Base-by-base conservation (phyloP, 352 stramenopile species). In the Phytophthora pini region DNA sequence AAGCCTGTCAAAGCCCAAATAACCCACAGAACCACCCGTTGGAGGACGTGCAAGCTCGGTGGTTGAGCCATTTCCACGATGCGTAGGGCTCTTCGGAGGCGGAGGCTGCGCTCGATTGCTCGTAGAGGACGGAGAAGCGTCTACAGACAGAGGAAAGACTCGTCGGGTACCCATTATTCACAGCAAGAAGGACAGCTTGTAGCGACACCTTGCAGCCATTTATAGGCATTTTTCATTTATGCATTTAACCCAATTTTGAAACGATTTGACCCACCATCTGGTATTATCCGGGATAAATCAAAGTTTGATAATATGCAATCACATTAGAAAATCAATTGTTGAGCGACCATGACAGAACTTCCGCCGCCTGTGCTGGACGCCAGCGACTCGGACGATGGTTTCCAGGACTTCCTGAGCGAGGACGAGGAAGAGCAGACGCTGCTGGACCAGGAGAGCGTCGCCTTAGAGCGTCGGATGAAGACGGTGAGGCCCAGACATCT, bases 351-450 rank as follows among this genome's bases (percentile, higher is more conserved):
- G 38, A 22, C 38, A n/a, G 13, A 22, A 8, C 8, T 36, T 4
- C 31, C 1, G 31, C 31, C 31, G 5, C 13, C 31, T 13, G 8
- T 0, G 31, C 54, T 45, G 26, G 41, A 53, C 20, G 34, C 38
- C 41, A 56, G 56, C 46, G 56, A 69, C 52, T 65, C 62, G 5
- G 80, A 91, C 72, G 82, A 92, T 48, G 83, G 80, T 24, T 92
- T 92, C 49, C 69, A 72, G 57, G 80, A 92, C 60, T 80, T 84
- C 47, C 56, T 90, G 52, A 78, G 72, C 63, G 79, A 91, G 10
- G 74, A 77, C n/a, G 72, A 87, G 40, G 79, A 86, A 45, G 54
- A 82, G 9, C 62, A 72, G 36, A 60, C 75, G 58, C 52, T 92
- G 5, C 49, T 79, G 40, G 40, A 45, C 2, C 80, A 90, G 60